Evolutionary conservation across 2,329 filamentous ascomycete genomes (phyloP).

Genomic region (Nannizzia gypsea): DNA sequence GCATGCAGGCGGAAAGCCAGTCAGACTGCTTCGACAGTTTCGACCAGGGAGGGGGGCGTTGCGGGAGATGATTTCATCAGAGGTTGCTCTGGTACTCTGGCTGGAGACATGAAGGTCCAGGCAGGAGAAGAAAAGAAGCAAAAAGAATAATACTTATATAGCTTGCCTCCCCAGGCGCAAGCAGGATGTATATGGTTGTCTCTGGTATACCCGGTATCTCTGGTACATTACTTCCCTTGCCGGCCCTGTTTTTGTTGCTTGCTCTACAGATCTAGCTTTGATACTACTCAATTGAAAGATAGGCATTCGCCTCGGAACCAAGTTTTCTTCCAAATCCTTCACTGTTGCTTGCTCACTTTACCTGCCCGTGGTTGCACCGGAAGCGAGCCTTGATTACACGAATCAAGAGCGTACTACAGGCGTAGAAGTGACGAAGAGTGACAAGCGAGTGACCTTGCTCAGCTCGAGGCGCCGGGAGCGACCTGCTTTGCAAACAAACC

Average conservation of each 20-base stretch:
- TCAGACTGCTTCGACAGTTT: not conserved
- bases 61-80: conserved; percentile 3
- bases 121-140: not conserved
- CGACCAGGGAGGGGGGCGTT: not conserved
- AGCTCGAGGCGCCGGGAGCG: too few species aligned
- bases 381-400: not conserved
- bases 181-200: not conserved
- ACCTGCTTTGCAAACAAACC: not conserved
- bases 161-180: not conserved
- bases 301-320: not conserved
- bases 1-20: not conserved
- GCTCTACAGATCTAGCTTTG: not conserved
- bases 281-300: not conserved
- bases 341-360: not conserved
- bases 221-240: not conserved
- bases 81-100: not conserved
- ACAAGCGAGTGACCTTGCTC: too few species aligned
- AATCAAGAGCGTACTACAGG: too few species aligned
- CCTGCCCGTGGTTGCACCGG: not conserved
- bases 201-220: not conserved
- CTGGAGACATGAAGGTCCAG: not conserved
- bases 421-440: not conserved
- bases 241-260: not conserved
- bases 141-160: not conserved
- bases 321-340: not conserved